Evolutionary conservation across 306 rosid species (phyloP).

Genomic region (Hippophae tibetana): DNA sequence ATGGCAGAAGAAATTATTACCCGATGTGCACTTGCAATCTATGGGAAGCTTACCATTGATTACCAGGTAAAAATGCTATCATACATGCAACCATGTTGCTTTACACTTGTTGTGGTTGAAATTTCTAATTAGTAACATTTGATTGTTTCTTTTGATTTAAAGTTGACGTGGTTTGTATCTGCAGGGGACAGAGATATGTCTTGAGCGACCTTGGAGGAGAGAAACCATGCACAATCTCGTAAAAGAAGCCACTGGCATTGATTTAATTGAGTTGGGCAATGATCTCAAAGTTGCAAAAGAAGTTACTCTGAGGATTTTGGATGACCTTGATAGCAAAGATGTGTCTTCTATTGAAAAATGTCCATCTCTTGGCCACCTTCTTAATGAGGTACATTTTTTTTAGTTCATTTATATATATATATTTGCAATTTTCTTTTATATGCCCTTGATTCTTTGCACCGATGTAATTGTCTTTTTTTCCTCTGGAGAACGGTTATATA

Average conservation of each 20-base stretch:
- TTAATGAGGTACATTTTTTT: constrained; percentile 60
- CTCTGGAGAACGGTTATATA: too few relatives aligned
- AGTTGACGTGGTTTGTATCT: constrained; percentile 18
- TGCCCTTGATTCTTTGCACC: too few relatives aligned
- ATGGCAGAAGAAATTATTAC: constrained; percentile 88
- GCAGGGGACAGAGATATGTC: constrained; percentile 78
- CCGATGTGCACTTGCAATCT: constrained; percentile 76
- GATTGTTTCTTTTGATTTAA: constrained; percentile 16
- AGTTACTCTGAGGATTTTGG: constrained; percentile 46
- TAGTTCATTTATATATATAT: neutral
- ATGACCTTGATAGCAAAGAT: constrained; percentile 56
- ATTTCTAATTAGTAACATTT: constrained; percentile 6
- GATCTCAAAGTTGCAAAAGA: constrained; percentile 67
- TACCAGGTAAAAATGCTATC: constrained; percentile 57
- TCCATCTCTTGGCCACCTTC: constrained; percentile 71
- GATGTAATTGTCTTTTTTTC: too few relatives aligned
- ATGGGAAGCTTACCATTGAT: constrained; percentile 74
- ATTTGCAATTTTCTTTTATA: neutral
- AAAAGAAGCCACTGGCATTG: constrained; percentile 63
- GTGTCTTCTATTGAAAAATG: constrained; percentile 62
- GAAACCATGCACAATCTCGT: constrained; percentile 97
- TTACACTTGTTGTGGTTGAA: constrained; percentile 16
- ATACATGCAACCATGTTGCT: neutral
- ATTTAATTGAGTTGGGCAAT: constrained; percentile 52
- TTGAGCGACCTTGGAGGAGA: constrained; percentile 91